A percentile compares a stretch with the other conserved stretches of the same genome.
These are phyloP conservation scores for Saccharomycopsis babjevae DNA, from an alignment of 805 yeast species.

Conservation along the genomic window DNA sequence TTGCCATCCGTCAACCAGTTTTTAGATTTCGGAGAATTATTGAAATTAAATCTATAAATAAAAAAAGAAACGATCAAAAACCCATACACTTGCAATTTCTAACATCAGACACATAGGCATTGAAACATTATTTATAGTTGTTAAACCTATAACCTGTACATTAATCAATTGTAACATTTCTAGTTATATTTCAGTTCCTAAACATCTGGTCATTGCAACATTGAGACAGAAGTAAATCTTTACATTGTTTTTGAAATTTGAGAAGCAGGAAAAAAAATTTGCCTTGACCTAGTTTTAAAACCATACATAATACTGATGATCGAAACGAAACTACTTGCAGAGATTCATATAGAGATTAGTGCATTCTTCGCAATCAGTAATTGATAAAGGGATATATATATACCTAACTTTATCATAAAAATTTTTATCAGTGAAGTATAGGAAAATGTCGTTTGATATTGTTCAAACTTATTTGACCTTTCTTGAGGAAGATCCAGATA, in stretches of 20 bases:
- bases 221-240: no score
- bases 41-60: background rate
- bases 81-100: background rate
- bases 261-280: background rate
- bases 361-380: background rate
- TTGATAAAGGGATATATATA: no score
- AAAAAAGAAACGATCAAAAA: background rate
- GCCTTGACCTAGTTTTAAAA: background rate
- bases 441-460: conserved; percentile 49
- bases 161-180: background rate
- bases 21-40: background rate
- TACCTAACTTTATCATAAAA: no score
- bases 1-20: background rate
- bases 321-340: background rate
- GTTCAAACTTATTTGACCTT: conserved; percentile 70
- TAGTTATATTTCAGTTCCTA: background rate
- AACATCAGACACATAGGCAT: background rate
- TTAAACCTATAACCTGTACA: background rate
- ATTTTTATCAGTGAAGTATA: background rate
- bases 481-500: conserved; percentile 82
- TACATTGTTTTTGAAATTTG: background rate
- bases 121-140: background rate
- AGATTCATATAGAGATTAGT: background rate
- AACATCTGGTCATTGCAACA: no score
- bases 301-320: background rate